Base-by-base conservation (phyloP, 2,329 filamentous ascomycete genomes). In the Aureobasidium melanogenum region DNA sequence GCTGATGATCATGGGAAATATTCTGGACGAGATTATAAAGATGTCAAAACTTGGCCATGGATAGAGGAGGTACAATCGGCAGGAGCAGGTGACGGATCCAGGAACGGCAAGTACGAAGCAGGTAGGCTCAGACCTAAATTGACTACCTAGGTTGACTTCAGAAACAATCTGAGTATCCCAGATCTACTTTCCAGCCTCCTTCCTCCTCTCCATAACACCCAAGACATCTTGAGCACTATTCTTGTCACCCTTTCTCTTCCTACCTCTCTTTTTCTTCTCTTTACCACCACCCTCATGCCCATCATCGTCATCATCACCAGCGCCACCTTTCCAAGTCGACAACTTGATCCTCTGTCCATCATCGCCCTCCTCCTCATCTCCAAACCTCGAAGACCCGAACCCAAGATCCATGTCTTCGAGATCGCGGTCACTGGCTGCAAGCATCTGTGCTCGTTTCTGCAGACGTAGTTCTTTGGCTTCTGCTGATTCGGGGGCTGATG, bases 341-440 rank as follows among this genome's bases (percentile, higher is more conserved):
- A 92, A 73, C 75, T 88, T 89, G 64, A 90, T 76, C 66, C 82
- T 85, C 46, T 78, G 71, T 0, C 66, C 71, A 75, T 77, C 71
- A 43, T 91, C 89, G 65, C 88, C 83, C 65, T 96, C 92, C 63
- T 92, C 92, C 54, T 92, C 91, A 69, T 97, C 94, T 59, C 89
- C 91, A 69, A 90, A 87, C 30, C 93, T 83, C 69, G 88, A 94
- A 22, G 86, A 89, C 36, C 94, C 94, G 70, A 99, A 97, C 63
- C 92, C 93, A 80, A 97, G 84, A 70, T 99, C 94, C 76, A 99
- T 82, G 74, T 99, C 93, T 62, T 93, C 86, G 51, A 91, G 85
- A 71, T 97, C 93, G 51, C 92, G 84, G 66, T 89, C 88, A 60
- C 86, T 75, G n/a, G 76, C 77, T 10, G 79, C 84, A 63, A 97